Base-by-base conservation (phyloP, 1,284 basidiomycete genomes). In the Ganoderma boninense region DNA sequence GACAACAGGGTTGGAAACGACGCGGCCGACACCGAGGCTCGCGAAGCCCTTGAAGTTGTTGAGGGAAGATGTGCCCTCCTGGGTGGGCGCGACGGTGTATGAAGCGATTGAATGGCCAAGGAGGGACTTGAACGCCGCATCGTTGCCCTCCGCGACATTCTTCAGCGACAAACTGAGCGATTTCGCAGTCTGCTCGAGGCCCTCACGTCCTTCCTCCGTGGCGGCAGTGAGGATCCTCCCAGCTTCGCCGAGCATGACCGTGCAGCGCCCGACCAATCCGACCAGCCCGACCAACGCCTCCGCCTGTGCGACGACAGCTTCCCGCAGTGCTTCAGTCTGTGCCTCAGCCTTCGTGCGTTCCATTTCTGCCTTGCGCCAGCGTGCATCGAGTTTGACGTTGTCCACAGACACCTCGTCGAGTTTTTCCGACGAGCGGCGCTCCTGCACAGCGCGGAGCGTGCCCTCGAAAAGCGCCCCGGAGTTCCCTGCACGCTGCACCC, bases 381-480 rank as follows among this genome's bases (percentile, higher is more conserved):
- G 85, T 1, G 93, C 91, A 69, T 95, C 90, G 14, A 93, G 86
- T 76, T 90, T 92, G 76, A 97, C 84, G 70, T 89, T 92, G 68
- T 93, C 92, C 20, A 90, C 80, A 71, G 88, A 89, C 35, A 88
- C 79, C n/a, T 92, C 90, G 75, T 97, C 95, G 60, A 96, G 83
- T 74, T 91, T 90, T 72, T 95, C 93, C 2, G 73, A 74, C 26
- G 93, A 94, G 67, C 87, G 89, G 62, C 95, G 87, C 78, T 96
- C 92, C 63, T 92, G 91, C 40, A 93, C 90, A 14, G 93, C 94
- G 35, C 92, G 90, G 74, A 98, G 87, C 42, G 93, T 92, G 11
- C 92, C 93, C 40, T 95, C 92, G 77, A 97, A 94, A 84, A 96
- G 93, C 44, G 90, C 90, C 64, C 86, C 87, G 16, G 94, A 91